Evolutionary conservation across 1,284 basidiomycete species (phyloP).

Genomic region (Kwoniella shivajii): DNA sequence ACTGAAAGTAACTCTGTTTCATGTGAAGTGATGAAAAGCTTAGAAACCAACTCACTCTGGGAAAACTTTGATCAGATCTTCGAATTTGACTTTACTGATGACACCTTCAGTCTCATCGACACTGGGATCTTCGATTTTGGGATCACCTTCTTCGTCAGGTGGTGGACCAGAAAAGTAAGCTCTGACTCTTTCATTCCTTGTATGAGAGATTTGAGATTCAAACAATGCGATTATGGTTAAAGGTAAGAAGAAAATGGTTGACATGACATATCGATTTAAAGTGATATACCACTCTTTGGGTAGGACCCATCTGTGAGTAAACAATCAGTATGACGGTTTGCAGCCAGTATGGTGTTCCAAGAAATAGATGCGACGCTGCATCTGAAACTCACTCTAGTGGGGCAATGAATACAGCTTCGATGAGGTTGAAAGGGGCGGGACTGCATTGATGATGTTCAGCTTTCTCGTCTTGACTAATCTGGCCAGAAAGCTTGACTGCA

Average conservation of each 20-base stretch:
- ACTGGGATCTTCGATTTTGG: conserved; percentile 62
- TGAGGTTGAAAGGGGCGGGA: conserved; percentile 69
- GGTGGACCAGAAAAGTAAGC: conserved; percentile 61
- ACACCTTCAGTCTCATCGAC: conserved; percentile 56
- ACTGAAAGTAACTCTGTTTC: no score
- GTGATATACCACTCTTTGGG: conserved; percentile 46
- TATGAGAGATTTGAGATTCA: conserved; percentile 67
- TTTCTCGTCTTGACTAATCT: not conserved
- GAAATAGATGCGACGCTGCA: no score
- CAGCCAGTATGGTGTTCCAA: not conserved
- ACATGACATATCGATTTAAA: conserved; percentile 79
- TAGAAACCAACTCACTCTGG: conserved; percentile 66
- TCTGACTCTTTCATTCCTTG: conserved; percentile 58
- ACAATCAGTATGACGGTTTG: conserved; percentile 47
- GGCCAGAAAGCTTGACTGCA: not conserved
- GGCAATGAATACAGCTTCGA: conserved; percentile 77
- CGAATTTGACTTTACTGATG: conserved; percentile 75
- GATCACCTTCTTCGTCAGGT: conserved; percentile 70
- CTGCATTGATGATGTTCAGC: conserved; percentile 18
- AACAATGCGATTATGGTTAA: conserved; percentile 72
- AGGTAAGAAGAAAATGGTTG: conserved; percentile 75
- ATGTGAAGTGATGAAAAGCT: not conserved
- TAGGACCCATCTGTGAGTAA: conserved; percentile 32
- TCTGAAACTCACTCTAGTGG: conserved; percentile 75
- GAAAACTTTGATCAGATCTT: conserved; percentile 72